Evolutionary conservation across 2,329 filamentous ascomycete genomes (phyloP).

Genomic region (Fusarium mundagurra): DNA sequence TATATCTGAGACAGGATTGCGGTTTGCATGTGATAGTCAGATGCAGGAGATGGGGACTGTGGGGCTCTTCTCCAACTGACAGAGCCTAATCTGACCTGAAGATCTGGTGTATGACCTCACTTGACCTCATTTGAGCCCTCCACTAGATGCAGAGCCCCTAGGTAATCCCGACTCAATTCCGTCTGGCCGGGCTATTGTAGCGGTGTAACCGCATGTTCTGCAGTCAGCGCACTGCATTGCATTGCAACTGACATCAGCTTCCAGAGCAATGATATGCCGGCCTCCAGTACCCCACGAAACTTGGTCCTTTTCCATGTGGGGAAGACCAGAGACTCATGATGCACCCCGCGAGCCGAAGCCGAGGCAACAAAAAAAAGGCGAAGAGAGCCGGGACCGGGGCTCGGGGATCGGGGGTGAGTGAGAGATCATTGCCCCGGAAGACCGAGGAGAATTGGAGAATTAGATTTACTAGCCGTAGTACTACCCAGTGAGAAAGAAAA

Average conservation of each 20-base stretch:
- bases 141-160: conserved; percentile 1
- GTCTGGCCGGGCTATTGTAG: conserved; percentile 24
- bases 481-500: neutral
- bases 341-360: conserved; percentile 42
- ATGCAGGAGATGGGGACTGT: conserved; percentile 19
- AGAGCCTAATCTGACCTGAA: conserved; percentile 9
- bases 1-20: neutral
- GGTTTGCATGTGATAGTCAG: conserved; percentile 39
- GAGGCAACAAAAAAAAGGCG: conserved; percentile 36
- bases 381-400: conserved; percentile 33
- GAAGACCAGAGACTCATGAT: conserved; percentile 23
- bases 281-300: conserved; percentile 12
- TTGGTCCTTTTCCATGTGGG: conserved; percentile 28
- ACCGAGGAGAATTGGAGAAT: conserved; percentile 30
- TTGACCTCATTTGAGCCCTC: conserved; percentile 2
- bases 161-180: conserved; percentile 28
- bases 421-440: conserved; percentile 31
- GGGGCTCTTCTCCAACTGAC: conserved; percentile 29
- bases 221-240: neutral
- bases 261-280: neutral
- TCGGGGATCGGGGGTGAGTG: conserved; percentile 34
- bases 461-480: neutral
- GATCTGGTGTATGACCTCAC: conserved; percentile 13
- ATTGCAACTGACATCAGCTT: neutral
- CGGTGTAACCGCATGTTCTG: conserved; percentile 2